phyloP scores from a whole-genome alignment of 2,329 filamentous ascomycete genomes.

The Thielaviopsis ethacetica region DNA sequence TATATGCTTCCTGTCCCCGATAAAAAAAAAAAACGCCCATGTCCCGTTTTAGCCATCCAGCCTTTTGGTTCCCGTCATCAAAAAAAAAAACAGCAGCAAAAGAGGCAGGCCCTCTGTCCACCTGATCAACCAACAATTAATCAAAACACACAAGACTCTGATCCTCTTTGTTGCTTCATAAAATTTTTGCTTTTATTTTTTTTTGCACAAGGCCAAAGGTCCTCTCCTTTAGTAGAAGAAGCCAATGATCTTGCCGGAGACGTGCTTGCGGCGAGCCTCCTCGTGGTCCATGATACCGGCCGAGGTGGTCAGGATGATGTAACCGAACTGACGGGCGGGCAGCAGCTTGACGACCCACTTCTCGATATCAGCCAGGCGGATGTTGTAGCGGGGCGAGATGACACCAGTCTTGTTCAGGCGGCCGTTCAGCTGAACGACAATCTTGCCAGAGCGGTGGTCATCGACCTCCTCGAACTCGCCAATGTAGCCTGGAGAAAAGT shows the following conservation, averaged over 20 bases:
- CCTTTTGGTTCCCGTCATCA: constrained; percentile 3
- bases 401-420: constrained; percentile 74
- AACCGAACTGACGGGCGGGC: constrained; percentile 98
- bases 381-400: constrained; percentile 98
- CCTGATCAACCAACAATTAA: neutral
- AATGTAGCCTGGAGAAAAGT: constrained; percentile 67
- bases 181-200: constrained; percentile 13
- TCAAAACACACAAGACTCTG: constrained; percentile 1
- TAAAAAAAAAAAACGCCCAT: constrained; percentile 8
- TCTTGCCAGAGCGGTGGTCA: constrained; percentile 99
- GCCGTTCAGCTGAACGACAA: constrained; percentile 98
- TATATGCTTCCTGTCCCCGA: constrained; percentile 6
- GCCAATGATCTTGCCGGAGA: constrained; percentile 96
- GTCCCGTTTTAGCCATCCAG: neutral
- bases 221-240: constrained; percentile 76
- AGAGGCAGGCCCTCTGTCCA: neutral
- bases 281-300: constrained; percentile 99
- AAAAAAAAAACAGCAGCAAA: neutral
- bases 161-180: constrained; percentile 5
- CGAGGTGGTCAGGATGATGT: constrained; percentile 96
- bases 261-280: constrained; percentile 97
- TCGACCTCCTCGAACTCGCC: constrained; percentile 99
- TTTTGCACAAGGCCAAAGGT: constrained; percentile 9
- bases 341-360: constrained; percentile 99
- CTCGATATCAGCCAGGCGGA: constrained; percentile 93